Base-by-base conservation (phyloP, 768 basidiomycete genomes). In the Boletellus ananiceps region DNA sequence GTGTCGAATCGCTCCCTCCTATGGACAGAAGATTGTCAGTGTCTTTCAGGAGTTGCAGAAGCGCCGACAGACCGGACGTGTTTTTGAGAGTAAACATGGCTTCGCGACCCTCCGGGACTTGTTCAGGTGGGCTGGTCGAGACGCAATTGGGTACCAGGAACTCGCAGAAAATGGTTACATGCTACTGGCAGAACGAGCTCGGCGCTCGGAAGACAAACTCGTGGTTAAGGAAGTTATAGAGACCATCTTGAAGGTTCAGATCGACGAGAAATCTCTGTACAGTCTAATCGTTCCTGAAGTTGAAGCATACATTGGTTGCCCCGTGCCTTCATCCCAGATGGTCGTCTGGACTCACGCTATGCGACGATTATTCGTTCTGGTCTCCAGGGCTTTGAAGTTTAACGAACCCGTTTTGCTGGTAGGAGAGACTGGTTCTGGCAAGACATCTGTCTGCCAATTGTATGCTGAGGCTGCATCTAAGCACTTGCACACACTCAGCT, bases 121-220 rank as follows among this genome's bases (percentile, higher is more conserved):
- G 15, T 99, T 99, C 70, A 83, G 96, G 38, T 99, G 96, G 96
- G 96, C 93, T 7, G 86, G 85, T 4, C 75, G 96, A 49, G 89
- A 90, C 49, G 93, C 93, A 1, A 71, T 89, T 42, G 85, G 88
- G 8, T 92, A 93, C 64, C 90, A 96, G 61, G 86, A 96, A 60
- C 75, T 99, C 47, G 96, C 95, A 0, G 84, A 93, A 57, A 91
- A 97, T 56, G 96, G 96, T 0, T 98, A 93, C 69, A 98, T 99
- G 94, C 76, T 99, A 11, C 74, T 99, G 12, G 96, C 92, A 0
- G 96, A 98, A 68, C 83, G 96, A 31, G 78, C 90, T 9, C 78
- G 96, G 27, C 79, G 83, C 25, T 73, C 77, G 2, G 94, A 98
- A 49, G 96, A 98, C 67, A 93, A 88, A 63, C 62, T 71, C 5